A percentile compares a stretch with the other conserved stretches of the same genome.
These are phyloP conservation scores for Fusarium circinatum DNA, from an alignment of 2,329 filamentous ascomycete genomes.

Conservation along the genomic window DNA sequence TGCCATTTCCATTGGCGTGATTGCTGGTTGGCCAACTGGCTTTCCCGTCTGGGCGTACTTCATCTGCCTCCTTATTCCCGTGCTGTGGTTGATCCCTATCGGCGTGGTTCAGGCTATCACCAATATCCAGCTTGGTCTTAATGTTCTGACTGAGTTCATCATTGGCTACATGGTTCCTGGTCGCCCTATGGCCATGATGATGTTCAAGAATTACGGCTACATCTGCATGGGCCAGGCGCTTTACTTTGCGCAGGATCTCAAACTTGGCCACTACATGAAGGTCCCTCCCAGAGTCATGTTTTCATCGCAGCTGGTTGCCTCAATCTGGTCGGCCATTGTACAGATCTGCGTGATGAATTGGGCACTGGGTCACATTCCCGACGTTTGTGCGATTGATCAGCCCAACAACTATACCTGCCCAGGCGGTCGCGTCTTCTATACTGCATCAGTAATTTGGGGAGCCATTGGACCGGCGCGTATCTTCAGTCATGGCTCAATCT, in stretches of 20 bases:
- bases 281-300: conserved; percentile 71
- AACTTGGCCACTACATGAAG: conserved; percentile 76
- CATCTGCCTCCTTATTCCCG: conserved; percentile 65
- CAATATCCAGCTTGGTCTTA: conserved; percentile 72
- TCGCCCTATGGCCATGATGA: conserved; percentile 77
- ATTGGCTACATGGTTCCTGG: conserved; percentile 79
- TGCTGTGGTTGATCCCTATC: conserved; percentile 69
- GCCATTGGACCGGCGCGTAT: conserved; percentile 77
- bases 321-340: conserved; percentile 69
- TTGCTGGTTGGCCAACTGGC: conserved; percentile 65
- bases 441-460: conserved; percentile 77
- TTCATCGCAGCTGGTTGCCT: conserved; percentile 67
- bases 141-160: conserved; percentile 78
- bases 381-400: conserved; percentile 66
- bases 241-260: conserved; percentile 73
- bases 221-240: conserved; percentile 74
- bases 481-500: conserved; percentile 71
- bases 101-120: conserved; percentile 71
- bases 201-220: conserved; percentile 81
- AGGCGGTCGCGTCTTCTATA: conserved; percentile 69
- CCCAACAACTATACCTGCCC: conserved; percentile 68
- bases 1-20: conserved; percentile 64
- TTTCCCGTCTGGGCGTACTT: conserved; percentile 69
- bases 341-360: conserved; percentile 74
- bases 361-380: conserved; percentile 69